Evolutionary conservation across 1,284 basidiomycete genomes (phyloP).

Genomic region (Salmacisia buchloeana): DNA sequence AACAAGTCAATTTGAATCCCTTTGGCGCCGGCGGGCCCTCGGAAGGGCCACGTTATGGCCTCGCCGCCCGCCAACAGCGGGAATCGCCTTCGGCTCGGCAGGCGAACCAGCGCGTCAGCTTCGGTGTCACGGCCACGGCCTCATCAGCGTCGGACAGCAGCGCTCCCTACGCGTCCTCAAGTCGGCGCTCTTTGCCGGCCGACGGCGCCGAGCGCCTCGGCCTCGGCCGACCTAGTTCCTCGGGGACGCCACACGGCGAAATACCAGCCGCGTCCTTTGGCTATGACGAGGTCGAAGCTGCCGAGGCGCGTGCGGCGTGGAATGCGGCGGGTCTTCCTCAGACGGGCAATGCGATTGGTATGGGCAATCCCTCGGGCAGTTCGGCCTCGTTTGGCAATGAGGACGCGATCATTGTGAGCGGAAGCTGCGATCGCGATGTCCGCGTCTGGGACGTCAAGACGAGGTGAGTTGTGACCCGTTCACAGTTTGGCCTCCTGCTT

Average conservation of each 20-base stretch:
- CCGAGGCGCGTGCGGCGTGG: not conserved
- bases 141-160: not conserved
- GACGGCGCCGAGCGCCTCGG: not conserved
- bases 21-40: too few relatives aligned
- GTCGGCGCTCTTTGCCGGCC: not conserved
- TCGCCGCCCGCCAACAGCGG: not conserved
- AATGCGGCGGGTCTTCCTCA: not conserved
- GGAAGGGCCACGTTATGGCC: not conserved
- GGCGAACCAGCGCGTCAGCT: not conserved
- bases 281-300: not conserved
- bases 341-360: constrained; percentile 21
- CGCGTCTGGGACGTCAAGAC: constrained; percentile 85
- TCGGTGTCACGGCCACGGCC: not conserved
- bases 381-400: constrained; percentile 64
- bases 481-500: not conserved
- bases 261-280: not conserved
- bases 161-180: not conserved
- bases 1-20: too few relatives aligned
- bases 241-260: not conserved
- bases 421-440: constrained; percentile 82
- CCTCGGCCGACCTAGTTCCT: not conserved
- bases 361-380: constrained; percentile 36
- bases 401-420: constrained; percentile 74
- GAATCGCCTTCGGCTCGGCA: not conserved
- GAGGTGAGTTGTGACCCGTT: constrained; percentile 42